Percentiles rank a stretch among this genome's conserved stretches.
phyloP scores from a whole-genome alignment of 345 rosid genomes.

The Erysimum cheiranthoides region DNA sequence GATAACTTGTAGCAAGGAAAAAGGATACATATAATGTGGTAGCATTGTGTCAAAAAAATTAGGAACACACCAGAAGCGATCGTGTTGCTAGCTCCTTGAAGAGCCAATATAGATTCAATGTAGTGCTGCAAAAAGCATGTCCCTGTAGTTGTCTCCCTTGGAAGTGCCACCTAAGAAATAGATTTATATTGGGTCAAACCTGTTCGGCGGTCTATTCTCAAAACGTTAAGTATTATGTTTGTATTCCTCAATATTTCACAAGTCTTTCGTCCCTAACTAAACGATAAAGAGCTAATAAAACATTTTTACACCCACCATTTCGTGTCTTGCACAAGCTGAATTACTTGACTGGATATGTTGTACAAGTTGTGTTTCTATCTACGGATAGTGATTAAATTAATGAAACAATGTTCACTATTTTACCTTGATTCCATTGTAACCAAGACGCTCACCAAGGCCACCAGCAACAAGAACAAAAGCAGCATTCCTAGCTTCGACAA shows the following conservation, averaged over 20 bases:
- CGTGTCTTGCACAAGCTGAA: background rate
- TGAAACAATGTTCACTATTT: background rate
- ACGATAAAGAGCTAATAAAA: background rate
- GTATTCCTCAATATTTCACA: background rate
- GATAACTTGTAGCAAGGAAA: slow-evolving; percentile 14
- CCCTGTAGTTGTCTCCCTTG: slow-evolving; percentile 85
- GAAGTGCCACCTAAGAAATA: slow-evolving; percentile 82
- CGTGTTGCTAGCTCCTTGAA: slow-evolving; percentile 79
- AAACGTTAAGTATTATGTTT: slow-evolving; percentile 12
- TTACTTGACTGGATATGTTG: background rate
- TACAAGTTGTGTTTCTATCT: background rate
- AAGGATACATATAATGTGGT: background rate
- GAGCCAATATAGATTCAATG: slow-evolving; percentile 83
- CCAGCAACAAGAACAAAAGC: slow-evolving; percentile 98
- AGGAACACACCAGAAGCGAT: slow-evolving; percentile 63
- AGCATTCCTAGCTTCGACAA: slow-evolving; percentile 79
- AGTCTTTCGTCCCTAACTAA: background rate
- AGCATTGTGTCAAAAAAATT: slow-evolving; percentile 10
- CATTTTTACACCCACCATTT: background rate
- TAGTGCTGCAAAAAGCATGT: slow-evolving; percentile 86
- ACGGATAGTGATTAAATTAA: background rate
- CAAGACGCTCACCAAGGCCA: slow-evolving; percentile 98
- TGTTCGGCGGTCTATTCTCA: background rate
- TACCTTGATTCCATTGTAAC: slow-evolving; percentile 98
- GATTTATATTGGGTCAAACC: slow-evolving; percentile 17